Evolutionary conservation across 805 yeast genomes (phyloP).

Genomic region (Martiniozyma abietophila): DNA sequence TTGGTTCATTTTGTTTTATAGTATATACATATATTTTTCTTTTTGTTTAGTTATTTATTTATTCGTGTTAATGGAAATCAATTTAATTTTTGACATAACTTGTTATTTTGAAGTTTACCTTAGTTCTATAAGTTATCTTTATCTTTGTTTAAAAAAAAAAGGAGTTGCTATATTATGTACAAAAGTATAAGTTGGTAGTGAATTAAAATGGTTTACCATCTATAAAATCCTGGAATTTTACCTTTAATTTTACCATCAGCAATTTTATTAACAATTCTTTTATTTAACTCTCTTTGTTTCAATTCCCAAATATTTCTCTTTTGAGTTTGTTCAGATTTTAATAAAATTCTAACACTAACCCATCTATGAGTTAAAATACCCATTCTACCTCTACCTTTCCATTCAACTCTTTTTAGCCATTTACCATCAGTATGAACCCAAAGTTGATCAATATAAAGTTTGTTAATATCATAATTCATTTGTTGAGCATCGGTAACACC

Average conservation of each 20-base stretch:
- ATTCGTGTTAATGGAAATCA: not conserved
- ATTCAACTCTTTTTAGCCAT: constrained; percentile 62
- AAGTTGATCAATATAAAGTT: constrained; percentile 63
- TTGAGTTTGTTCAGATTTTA: constrained; percentile 59
- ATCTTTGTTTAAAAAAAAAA: too few relatives aligned
- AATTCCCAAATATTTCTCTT: constrained; percentile 53
- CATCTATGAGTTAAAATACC: constrained; percentile 72
- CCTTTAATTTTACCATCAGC: constrained; percentile 40
- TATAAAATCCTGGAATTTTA: constrained; percentile 41
- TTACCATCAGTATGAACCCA: constrained; percentile 91
- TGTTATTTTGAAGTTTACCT: too few relatives aligned
- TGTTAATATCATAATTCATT: constrained; percentile 49
- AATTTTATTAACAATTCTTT: constrained; percentile 34
- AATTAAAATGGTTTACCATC: too few relatives aligned
- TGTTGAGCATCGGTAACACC: constrained; percentile 63
- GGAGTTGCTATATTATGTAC: too few relatives aligned
- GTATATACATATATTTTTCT: too few relatives aligned
- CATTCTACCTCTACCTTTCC: constrained; percentile 83
- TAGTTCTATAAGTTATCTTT: too few relatives aligned
- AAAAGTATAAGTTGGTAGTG: too few relatives aligned
- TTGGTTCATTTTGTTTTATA: not conserved
- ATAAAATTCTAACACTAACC: constrained; percentile 71
- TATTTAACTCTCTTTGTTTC: constrained; percentile 38
- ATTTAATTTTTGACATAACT: too few relatives aligned
- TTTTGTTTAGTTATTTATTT: not conserved